Evolutionary conservation across 768 basidiomycete genomes (phyloP), one percentile per base, ranked within the genome.

Genomic region (Exsudoporus frostii): DNA sequence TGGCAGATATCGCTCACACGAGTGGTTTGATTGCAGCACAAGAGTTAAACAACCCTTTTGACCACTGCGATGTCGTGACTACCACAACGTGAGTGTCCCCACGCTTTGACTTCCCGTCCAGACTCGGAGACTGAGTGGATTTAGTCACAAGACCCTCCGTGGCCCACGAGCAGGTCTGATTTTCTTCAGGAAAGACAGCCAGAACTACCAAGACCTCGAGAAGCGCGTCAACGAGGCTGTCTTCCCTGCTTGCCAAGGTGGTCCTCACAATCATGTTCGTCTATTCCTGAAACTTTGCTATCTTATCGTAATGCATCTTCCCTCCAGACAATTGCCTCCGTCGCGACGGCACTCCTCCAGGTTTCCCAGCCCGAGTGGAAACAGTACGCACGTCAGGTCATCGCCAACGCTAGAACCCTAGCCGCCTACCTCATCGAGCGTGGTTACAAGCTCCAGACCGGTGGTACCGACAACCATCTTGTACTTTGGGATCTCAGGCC

Each of bases 161-260:
- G 97, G 97, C 47, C 95, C 97, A 51, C 88, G 97, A 61, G 97
- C 96, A 46, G 97, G 97, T 71, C 77, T 99, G 57, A 90, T 99
- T 77, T 99, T 99, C 83, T 99, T 96, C 86, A 84, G 90, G 72
- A 97, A 88, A 74, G 93, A 96, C 69, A 84, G 85, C 62, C 82
- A 89, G 66, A 79, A 85, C 54, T 74, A 83, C 25, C 74, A 82
- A 63, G 96, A 98, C 62, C 83, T 99, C 41, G 97, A 98, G 81
- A 92, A 92, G 73, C 89, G 95, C 53, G 85, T 99, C 64, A 98
- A 98, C 71, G 91, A 96, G 38, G 95, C 97, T 45, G 96, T 99
- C 58, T 99, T 99, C 86, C 97, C 97, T 52, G 96, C 97, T 33
- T 98, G 97, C 82, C 97, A 98, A 76, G 97, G 97, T 73, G 97